Base-by-base conservation (phyloP, 768 basidiomycete genomes). In the Lepiota subincarnata region DNA sequence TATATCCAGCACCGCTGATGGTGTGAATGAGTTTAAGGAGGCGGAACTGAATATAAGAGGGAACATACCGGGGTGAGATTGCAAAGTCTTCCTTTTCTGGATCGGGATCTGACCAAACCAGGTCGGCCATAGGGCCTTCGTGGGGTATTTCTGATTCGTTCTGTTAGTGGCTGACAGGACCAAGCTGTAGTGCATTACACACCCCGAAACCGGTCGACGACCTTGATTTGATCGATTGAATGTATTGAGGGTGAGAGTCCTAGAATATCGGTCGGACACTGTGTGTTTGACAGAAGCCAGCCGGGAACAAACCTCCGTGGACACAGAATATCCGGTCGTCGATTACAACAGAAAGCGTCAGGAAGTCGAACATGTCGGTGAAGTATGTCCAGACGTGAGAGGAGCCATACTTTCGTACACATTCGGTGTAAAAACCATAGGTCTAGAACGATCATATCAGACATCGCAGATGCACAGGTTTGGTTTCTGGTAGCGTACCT, bases 81-180 rank as follows among this genome's bases (percentile, higher is more conserved):
- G 97, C 96, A 67, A 98, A 99, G 64, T 98, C 97, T 68, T 98
- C 97, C 69, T 98, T 99, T 70, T 99, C 97, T 35, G 92, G 84
- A 72, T 99, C 97, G 34, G 97, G 97, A 79, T 99, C 97, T 41
- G 95, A 98, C 97, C 97, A 99, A 1, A 99, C 97, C 24, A 99
- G 81, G 79, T 99, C 97, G 11, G 96, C 96, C 94, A 99, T 98
- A 22, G 97, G 96, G 3, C 97, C 97, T 70, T 99, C 97, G 62
- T 98, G 97, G 39, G 97, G 97, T 55, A 99, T 98, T 76, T 99
- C 97, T 94, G 59, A 45, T 49, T 63, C n/a, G 62, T 60, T 63
- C 63, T 35, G 50, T 66, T 61, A 54, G 55, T 44, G 55, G 50
- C 48, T 58, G 48, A 46, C 31, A 48, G 49, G 56, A 50, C 57